Evolutionary conservation across 805 yeast species (phyloP).

Genomic region (Yamadazyma tumulicola): DNA sequence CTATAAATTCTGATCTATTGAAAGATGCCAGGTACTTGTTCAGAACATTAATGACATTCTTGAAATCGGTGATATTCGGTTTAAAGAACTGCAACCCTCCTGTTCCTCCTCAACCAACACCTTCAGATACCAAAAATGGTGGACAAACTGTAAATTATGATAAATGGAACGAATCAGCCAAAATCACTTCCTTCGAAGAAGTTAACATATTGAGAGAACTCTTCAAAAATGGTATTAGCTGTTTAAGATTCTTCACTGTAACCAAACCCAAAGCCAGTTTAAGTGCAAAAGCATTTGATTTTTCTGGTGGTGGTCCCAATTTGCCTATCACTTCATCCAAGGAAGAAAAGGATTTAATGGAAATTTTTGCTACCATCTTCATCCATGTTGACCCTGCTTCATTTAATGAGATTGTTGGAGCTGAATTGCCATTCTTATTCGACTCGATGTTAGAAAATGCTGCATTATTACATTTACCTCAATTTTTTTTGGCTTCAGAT

Average conservation of each 20-base stretch:
- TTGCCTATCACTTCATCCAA: slow-evolving; percentile 83
- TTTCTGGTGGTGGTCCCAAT: slow-evolving; percentile 75
- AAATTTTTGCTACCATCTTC: slow-evolving; percentile 87
- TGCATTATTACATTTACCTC: slow-evolving; percentile 86
- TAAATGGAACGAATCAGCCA: slow-evolving; percentile 81
- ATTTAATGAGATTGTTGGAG: slow-evolving; percentile 84
- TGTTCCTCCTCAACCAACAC: slow-evolving; percentile 42
- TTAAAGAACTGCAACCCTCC: slow-evolving; percentile 88
- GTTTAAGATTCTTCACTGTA: slow-evolving; percentile 69
- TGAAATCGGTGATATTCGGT: slow-evolving; percentile 87
- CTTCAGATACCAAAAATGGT: slow-evolving; percentile 43
- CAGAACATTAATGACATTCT: slow-evolving; percentile 83
- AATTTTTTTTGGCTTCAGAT: slow-evolving; percentile 90
- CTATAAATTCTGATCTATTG: slow-evolving; percentile 58
- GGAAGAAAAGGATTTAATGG: slow-evolving; percentile 95
- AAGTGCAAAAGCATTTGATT: slow-evolving; percentile 39
- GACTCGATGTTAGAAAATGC: slow-evolving; percentile 78
- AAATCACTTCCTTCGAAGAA: slow-evolving; percentile 82
- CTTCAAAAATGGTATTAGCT: slow-evolving; percentile 80
- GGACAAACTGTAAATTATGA: slow-evolving; percentile 40
- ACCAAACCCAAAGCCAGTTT: slow-evolving; percentile 44
- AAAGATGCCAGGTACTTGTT: slow-evolving; percentile 87
- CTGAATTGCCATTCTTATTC: slow-evolving; percentile 75
- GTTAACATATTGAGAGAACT: slow-evolving; percentile 69
- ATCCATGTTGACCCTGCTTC: slow-evolving; percentile 94